Conservation (phyloP, 2,329 filamentous ascomycete species). For the Colletotrichum cuscutae region DNA sequence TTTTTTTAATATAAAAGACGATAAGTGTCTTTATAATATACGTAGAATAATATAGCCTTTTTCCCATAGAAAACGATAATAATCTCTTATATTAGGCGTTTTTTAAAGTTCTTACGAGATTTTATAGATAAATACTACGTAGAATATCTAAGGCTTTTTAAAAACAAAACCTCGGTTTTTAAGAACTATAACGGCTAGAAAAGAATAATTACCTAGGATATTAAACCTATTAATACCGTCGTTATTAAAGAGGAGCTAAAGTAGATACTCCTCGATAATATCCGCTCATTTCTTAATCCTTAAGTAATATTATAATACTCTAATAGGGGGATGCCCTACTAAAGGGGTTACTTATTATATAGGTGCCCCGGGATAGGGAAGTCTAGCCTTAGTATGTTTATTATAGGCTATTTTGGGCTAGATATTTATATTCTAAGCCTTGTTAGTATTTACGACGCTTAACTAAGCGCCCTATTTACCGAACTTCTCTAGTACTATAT, state of each 20-base stretch:
- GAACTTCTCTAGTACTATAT: slow-evolving; percentile 47
- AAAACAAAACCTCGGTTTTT: slow-evolving; percentile 45
- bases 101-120: slow-evolving; percentile 38
- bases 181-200: slow-evolving; percentile 37
- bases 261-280: background rate
- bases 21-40: background rate
- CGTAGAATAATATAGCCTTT: background rate
- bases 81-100: slow-evolving; percentile 40
- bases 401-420: slow-evolving; percentile 46
- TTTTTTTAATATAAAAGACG: background rate
- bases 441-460: slow-evolving; percentile 41
- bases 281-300: slow-evolving; percentile 45
- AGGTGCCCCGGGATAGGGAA: slow-evolving; percentile 52
- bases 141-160: slow-evolving; percentile 42
- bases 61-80: background rate
- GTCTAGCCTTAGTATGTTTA: slow-evolving; percentile 48
- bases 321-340: slow-evolving; percentile 42
- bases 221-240: background rate
- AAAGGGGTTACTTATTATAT: slow-evolving; percentile 51
- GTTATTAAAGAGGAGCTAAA: background rate
- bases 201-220: background rate
- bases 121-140: slow-evolving; percentile 43
- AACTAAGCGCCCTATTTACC: slow-evolving; percentile 44
- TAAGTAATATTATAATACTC: slow-evolving; percentile 44
- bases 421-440: slow-evolving; percentile 50